Evolutionary conservation across 345 rosid species (phyloP).

Genomic region (Moricandia moricandioides): DNA sequence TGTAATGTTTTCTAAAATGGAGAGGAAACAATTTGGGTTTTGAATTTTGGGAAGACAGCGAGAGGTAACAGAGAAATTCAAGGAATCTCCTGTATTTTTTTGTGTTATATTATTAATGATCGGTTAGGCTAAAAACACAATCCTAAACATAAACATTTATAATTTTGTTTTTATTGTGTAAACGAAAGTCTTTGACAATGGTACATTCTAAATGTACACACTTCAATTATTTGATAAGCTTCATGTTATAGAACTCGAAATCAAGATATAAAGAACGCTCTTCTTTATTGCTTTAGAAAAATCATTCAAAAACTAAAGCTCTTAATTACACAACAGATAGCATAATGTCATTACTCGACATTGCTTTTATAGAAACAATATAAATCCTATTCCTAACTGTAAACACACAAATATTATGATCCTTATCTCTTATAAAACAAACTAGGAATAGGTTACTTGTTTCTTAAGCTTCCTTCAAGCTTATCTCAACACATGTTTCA

Average conservation of each 20-base stretch:
- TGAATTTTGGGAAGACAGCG: not conserved
- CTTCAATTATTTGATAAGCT: not conserved
- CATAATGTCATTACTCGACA: too few species aligned
- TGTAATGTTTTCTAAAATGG: not conserved
- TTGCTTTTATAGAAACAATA: too few species aligned
- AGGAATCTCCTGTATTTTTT: not conserved
- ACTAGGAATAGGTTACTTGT: too few species aligned
- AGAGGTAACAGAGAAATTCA: not conserved
- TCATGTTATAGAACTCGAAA: not conserved
- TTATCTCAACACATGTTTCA: too few species aligned
- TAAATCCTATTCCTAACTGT: too few species aligned
- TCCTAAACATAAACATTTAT: not conserved
- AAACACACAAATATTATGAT: too few species aligned
- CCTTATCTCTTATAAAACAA: too few species aligned
- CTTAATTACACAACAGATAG: too few species aligned
- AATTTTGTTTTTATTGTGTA: not conserved
- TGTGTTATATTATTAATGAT: not conserved
- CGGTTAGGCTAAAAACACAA: not conserved
- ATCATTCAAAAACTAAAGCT: too few species aligned
- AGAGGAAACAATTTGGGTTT: not conserved
- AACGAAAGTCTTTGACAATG: not conserved
- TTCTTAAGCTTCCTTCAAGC: too few species aligned
- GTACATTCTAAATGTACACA: not conserved
- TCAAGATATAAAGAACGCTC: too few species aligned
- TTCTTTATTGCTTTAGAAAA: too few species aligned